phyloP scores from a whole-genome alignment of 805 yeast genomes.

The Teunomyces pallodes region DNA sequence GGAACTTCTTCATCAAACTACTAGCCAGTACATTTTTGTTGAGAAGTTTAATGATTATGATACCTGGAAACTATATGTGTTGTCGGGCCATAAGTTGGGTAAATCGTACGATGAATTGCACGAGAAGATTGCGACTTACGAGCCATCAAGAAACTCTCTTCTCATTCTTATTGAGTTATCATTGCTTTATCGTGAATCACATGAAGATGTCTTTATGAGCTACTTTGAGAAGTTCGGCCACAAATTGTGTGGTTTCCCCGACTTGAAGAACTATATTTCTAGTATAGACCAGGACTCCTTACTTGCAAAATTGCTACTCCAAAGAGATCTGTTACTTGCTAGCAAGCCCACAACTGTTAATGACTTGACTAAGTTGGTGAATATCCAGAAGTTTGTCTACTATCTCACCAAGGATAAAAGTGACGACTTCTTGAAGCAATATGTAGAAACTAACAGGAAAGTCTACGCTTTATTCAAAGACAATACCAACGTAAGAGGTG shows the following conservation, averaged over 20 bases:
- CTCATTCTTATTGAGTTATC: slow-evolving; percentile 53
- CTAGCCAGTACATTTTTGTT: slow-evolving; percentile 42
- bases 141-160: slow-evolving; percentile 52
- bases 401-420: slow-evolving; percentile 11
- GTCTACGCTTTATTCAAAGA: slow-evolving; percentile 34
- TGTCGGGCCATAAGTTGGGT: slow-evolving; percentile 40
- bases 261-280: slow-evolving; percentile 40
- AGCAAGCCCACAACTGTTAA: slow-evolving; percentile 5
- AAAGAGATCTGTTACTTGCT: background rate
- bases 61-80: slow-evolving; percentile 61
- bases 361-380: slow-evolving; percentile 27
- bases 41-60: slow-evolving; percentile 65
- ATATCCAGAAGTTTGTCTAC: slow-evolving; percentile 50
- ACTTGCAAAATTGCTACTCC: background rate
- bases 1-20: slow-evolving; percentile 40
- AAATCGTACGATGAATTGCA: slow-evolving; percentile 28
- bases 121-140: slow-evolving; percentile 25
- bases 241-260: slow-evolving; percentile 66
- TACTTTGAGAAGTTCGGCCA: slow-evolving; percentile 48
- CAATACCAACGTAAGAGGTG: slow-evolving; percentile 31
- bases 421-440: background rate
- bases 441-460: slow-evolving; percentile 9
- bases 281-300: background rate
- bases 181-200: slow-evolving; percentile 17
- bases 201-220: slow-evolving; percentile 26